Evolutionary conservation across 2,329 filamentous ascomycete genomes (phyloP).

Genomic region (Fusarium ramigenum): DNA sequence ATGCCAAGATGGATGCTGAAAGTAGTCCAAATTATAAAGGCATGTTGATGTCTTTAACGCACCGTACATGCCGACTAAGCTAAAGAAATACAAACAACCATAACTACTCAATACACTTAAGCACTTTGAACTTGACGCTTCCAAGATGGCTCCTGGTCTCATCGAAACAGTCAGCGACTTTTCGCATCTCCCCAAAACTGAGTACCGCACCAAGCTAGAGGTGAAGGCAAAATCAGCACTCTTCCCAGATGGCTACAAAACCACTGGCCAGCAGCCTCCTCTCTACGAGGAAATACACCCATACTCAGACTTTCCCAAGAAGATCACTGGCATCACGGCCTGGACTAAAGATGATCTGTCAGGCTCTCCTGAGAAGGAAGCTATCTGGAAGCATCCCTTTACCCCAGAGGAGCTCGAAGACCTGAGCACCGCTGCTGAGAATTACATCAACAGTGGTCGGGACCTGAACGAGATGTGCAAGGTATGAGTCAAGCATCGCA

Average conservation of each 20-base stretch:
- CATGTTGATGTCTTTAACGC: neutral
- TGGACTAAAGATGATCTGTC: constrained; percentile 75
- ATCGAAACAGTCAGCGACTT: neutral
- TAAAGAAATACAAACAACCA: neutral
- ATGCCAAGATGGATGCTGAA: fast-evolving
- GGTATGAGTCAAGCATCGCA: neutral
- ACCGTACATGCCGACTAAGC: too few species aligned
- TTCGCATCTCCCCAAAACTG: neutral
- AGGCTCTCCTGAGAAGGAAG: constrained; percentile 63
- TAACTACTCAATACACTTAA: too few species aligned
- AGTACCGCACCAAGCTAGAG: neutral
- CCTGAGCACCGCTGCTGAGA: constrained; percentile 4
- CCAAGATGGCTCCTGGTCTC: neutral
- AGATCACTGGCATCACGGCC: constrained; percentile 76
- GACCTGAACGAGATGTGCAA: constrained; percentile 13
- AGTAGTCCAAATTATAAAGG: neutral
- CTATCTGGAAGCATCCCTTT: constrained; percentile 74
- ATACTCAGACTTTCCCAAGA: constrained; percentile 75
- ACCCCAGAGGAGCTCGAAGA: constrained; percentile 50
- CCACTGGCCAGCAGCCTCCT: constrained; percentile 76
- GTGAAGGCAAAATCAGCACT: neutral
- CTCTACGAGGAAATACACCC: constrained; percentile 71
- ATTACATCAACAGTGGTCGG: constrained; percentile 8
- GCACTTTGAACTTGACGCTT: neutral
- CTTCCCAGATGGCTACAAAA: constrained; percentile 60